Evolutionary conservation across 768 basidiomycete species (phyloP).

Genomic region (Tylopilus rubrobrunneus): DNA sequence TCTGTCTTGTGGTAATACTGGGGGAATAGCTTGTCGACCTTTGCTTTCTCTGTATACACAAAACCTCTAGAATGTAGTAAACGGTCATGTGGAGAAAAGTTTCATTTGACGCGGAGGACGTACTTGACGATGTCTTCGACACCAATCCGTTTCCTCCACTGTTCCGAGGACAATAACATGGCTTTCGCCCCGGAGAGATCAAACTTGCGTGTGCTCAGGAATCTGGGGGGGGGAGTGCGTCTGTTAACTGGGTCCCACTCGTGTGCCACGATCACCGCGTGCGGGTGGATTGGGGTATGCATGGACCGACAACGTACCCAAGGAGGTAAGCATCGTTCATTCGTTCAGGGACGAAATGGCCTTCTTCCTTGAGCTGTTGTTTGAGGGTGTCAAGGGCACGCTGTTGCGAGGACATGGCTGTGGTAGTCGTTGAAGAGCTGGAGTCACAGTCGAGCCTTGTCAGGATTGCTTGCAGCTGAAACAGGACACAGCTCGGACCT

Average conservation of each 20-base stretch:
- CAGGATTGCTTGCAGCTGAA: constrained; percentile 10
- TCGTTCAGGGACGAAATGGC: constrained; percentile 54
- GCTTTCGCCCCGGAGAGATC: constrained; percentile 76
- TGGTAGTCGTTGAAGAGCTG: constrained; percentile 14
- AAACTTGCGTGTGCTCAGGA: constrained; percentile 90
- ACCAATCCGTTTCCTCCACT: constrained; percentile 52
- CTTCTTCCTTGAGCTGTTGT: constrained; percentile 58
- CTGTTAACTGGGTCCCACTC: neutral
- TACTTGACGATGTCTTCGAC: constrained; percentile 72
- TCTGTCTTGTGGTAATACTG: constrained; percentile 97
- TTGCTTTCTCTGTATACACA: constrained; percentile 75
- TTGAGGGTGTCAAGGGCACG: constrained; percentile 67
- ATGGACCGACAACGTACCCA: constrained; percentile 34
- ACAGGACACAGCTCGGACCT: neutral
- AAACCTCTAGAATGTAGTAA: constrained; percentile 54
- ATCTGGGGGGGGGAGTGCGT: constrained; percentile 42
- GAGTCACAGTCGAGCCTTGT: too few relatives aligned
- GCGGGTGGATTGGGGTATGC: neutral
- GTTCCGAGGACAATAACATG: constrained; percentile 79
- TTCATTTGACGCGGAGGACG: constrained; percentile 21
- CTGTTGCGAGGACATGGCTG: constrained; percentile 37
- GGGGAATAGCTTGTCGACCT: constrained; percentile 90
- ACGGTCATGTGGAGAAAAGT: too few relatives aligned
- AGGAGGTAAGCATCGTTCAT: constrained; percentile 70
- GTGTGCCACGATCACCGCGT: constrained; percentile 7